Base-by-base conservation (phyloP, 176 grass and related monocot genomes). In the Tillandsia fasciculata region DNA sequence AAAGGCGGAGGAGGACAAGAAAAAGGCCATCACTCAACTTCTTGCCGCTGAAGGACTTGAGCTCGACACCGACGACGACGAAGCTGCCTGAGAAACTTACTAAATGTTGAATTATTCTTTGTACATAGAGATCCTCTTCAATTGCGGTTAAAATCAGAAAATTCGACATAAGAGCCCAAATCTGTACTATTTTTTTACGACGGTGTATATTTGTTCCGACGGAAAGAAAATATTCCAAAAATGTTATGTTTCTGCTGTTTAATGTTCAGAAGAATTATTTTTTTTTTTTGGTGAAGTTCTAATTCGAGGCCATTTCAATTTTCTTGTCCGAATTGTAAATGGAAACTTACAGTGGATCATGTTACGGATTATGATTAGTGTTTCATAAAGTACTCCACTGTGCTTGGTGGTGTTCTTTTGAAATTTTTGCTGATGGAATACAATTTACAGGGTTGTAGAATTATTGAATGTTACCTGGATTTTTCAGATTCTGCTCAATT, bases 21-120 rank as follows among this genome's bases (percentile, higher is more conserved):
- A 76, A 61, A 84, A 56, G 3, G 84, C 83, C 61, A 84, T 93
- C 53, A 71, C 77, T 70, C 83, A 80, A 22, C 90, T 99, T 72
- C 81, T 93, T 52, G 94, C 90, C 1, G 76, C 85, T 0, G 94
- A 99, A 77, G 90, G 87, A n/a, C 82, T 99, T 10, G 94, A 99
- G 75, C 81, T 99, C 3, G 94, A 99, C 78, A 87, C 84, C 23
- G 89, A 93, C 0, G 87, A 90, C 51, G 93, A 96, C 6, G 81
- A 92, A 13, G 72, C 52, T 69, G 18, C 8, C 20, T 77, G 66
- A 77, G 26, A 61, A 22, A 15, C 7, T 61, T 17, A 6, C 33
- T 61, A 61, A 18, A 9, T 9, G 56, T 61, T 22, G 56, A 20
- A 61, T 61, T 18, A 61, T 2, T 59, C 20, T 59, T 59, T 17